Percentiles rank a stretch among this genome's conserved stretches.
phyloP scores from a whole-genome alignment of 2,329 filamentous ascomycete genomes.

The Dactylonectria estremocensis region DNA sequence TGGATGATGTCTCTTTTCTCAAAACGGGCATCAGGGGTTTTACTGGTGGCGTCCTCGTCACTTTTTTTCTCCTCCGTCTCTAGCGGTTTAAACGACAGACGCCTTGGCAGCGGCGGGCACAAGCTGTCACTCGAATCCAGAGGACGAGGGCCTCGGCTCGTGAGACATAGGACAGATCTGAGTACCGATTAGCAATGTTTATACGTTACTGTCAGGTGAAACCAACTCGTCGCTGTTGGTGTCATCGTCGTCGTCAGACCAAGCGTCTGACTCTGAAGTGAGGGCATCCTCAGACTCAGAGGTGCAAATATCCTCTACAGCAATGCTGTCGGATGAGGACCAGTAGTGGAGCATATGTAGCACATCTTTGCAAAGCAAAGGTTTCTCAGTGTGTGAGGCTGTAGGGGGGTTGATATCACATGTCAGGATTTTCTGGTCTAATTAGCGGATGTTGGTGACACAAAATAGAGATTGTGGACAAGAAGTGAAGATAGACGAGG shows the following conservation, averaged over 20 bases:
- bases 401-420: neutral
- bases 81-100: slow-evolving; percentile 29
- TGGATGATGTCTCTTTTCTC: neutral
- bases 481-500: neutral
- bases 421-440: slow-evolving; percentile 8
- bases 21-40: neutral
- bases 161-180: slow-evolving; percentile 37
- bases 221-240: slow-evolving; percentile 40
- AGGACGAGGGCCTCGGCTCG: slow-evolving; percentile 27
- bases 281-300: slow-evolving; percentile 43
- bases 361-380: slow-evolving; percentile 22
- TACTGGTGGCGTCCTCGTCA: neutral
- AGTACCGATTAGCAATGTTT: neutral
- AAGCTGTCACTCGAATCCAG: slow-evolving; percentile 25
- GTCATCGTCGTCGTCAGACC: slow-evolving; percentile 42
- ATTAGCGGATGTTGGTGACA: slow-evolving; percentile 6
- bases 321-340: slow-evolving; percentile 17
- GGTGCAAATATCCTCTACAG: slow-evolving; percentile 34
- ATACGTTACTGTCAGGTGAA: neutral
- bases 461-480: neutral
- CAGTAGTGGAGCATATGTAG: slow-evolving; percentile 13
- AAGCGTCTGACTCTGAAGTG: slow-evolving; percentile 39
- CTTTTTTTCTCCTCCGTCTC: slow-evolving; percentile 11
- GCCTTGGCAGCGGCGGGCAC: slow-evolving; percentile 25
- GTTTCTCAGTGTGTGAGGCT: slow-evolving; percentile 8